phyloP scores from a whole-genome alignment of 179 eudicot genomes.

The Drosera spatulata region DNA sequence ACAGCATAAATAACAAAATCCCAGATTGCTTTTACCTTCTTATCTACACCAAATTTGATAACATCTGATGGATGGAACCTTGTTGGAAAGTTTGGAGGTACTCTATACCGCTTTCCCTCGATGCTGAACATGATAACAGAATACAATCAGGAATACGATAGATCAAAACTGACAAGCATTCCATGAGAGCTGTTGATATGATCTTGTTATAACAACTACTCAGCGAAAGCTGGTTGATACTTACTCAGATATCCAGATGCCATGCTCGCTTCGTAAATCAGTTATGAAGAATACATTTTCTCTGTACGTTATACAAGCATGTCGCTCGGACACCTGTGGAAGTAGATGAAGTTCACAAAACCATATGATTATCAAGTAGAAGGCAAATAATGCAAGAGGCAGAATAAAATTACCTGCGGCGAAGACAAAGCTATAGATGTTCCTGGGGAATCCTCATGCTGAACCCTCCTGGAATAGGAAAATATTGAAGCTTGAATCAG shows the following conservation, averaged over 20 bases:
- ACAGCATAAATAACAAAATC: too few relatives aligned
- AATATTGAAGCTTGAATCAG: too few relatives aligned
- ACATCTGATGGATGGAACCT: slow-evolving; percentile 66
- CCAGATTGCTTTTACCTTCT: slow-evolving; percentile 29
- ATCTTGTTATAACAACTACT: too few relatives aligned
- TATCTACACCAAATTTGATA: slow-evolving; percentile 67
- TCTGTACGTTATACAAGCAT: slow-evolving; percentile 60
- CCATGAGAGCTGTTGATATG: too few relatives aligned
- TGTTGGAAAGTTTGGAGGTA: slow-evolving; percentile 65
- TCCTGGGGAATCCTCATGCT: slow-evolving; percentile 40
- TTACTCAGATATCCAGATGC: slow-evolving; percentile 83
- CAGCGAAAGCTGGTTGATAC: slow-evolving; percentile 4
- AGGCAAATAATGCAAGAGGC: not conserved
- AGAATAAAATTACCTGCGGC: slow-evolving; percentile 39
- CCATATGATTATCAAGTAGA: too few relatives aligned
- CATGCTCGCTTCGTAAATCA: slow-evolving; percentile 72
- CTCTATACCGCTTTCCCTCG: slow-evolving; percentile 66
- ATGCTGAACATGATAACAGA: slow-evolving; percentile 31
- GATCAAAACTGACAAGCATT: too few relatives aligned
- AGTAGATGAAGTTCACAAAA: too few relatives aligned
- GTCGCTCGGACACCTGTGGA: slow-evolving; percentile 58
- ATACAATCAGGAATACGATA: not conserved
- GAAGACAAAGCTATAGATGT: slow-evolving; percentile 35
- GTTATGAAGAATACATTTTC: slow-evolving; percentile 60
- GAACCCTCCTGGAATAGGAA: slow-evolving; percentile 32